A percentile compares a stretch with the other conserved stretches of the same genome.
phyloP scores from a whole-genome alignment of 192 early-diverging fungal genomes.

The Paraglomus brasilianum region DNA sequence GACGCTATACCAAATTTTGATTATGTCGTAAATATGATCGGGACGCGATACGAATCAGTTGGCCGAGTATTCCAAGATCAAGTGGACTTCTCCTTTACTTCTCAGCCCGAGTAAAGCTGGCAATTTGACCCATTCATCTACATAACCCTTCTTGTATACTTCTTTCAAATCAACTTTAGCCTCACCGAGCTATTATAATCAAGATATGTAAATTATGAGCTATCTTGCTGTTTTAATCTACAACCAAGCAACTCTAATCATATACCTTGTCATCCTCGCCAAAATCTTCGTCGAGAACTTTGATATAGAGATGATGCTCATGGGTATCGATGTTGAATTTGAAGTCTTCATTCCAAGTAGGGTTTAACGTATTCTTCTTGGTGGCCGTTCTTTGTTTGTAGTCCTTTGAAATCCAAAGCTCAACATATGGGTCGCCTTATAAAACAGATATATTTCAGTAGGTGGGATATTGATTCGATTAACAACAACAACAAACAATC shows the following conservation, averaged over 20 bases:
- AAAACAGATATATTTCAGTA: not conserved
- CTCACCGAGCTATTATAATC: conserved; percentile 25
- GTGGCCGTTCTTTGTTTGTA: conserved; percentile 35
- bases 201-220: not conserved
- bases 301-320: conserved; percentile 12
- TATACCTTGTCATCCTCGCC: conserved; percentile 28
- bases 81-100: conserved; percentile 30
- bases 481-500: not conserved
- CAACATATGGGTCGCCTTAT: conserved; percentile 19
- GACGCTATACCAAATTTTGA: not conserved
- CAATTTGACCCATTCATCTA: conserved; percentile 31
- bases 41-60: not conserved
- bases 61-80: not conserved
- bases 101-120: conserved; percentile 28
- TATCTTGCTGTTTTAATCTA: not conserved
- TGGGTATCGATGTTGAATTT: conserved; percentile 28
- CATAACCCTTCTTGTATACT: not conserved
- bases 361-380: conserved; percentile 19
- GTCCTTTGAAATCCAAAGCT: conserved; percentile 34
- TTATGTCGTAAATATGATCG: not conserved
- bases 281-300: conserved; percentile 33
- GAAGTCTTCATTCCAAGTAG: conserved; percentile 38
- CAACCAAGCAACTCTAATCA: not conserved
- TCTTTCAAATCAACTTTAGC: conserved; percentile 28
- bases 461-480: not conserved